These are phyloP conservation scores for Gonium pectorale DNA, from an alignment of 139 green algal species.

Conservation along the genomic window DNA sequence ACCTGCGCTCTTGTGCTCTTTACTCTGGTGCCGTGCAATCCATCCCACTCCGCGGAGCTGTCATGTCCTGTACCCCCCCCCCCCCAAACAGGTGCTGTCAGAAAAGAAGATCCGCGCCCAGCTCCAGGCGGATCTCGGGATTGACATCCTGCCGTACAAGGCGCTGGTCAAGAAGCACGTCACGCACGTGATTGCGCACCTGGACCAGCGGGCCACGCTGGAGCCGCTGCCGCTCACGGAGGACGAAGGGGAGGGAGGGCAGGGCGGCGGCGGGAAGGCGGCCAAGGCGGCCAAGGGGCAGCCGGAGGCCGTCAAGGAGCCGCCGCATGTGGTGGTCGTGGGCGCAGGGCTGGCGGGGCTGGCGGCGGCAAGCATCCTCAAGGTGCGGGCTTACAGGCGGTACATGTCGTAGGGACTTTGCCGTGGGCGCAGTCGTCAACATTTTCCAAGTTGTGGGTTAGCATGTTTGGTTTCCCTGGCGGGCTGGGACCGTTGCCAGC, in stretches of 20 bases:
- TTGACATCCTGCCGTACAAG: constrained; percentile 56
- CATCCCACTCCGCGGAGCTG: no score
- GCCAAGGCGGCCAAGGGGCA: background rate
- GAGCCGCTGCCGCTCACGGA: constrained; percentile 42
- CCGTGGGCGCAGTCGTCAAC: no score
- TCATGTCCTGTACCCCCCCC: no score
- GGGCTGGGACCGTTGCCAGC: no score
- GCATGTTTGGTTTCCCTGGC: no score
- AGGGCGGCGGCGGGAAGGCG: constrained; percentile 7
- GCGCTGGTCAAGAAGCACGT: constrained; percentile 68
- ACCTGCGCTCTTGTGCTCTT: no score
- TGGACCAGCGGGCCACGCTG: constrained; percentile 45
- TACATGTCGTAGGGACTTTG: no score
- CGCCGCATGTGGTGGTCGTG: constrained; percentile 75
- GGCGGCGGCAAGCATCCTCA: constrained; percentile 76
- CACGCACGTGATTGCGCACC: constrained; percentile 55
- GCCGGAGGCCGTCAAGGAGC: background rate
- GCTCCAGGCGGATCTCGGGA: constrained; percentile 61
- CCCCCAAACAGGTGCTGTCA: constrained; percentile 71
- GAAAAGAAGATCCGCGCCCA: constrained; percentile 75
- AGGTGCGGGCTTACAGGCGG: no score
- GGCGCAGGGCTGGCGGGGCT: constrained; percentile 87
- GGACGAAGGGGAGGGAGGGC: constrained; percentile 13
- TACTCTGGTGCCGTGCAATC: no score
- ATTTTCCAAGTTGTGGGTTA: no score